Base-by-base conservation (phyloP, 1,284 basidiomycete species). In the Schizophyllum amplum region DNA sequence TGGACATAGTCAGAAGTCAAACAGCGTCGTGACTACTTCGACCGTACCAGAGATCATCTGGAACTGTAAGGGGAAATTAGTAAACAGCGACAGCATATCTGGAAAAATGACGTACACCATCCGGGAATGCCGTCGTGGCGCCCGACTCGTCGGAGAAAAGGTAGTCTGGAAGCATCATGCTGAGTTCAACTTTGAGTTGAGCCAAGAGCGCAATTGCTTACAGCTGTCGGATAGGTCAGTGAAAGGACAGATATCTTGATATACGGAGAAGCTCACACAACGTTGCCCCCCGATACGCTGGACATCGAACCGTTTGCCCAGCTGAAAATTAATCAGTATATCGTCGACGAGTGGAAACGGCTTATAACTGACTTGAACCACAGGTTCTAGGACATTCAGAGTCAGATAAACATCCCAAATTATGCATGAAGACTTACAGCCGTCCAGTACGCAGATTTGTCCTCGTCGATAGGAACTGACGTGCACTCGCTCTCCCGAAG, bases 91-190 rank as follows among this genome's bases (percentile, higher is more conserved):
- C 46, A 46, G 23, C 48, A 59, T 24, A 26, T 24, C 25, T 25
- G 55, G 22, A 47, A 50, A 50, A 51, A 49, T 4, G 21, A 65
- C 72, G 65, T 54, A 77, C 76, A 63, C 77, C 71, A 65, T 76
- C 75, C 23, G 76, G 76, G 62, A 78, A 78, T 5, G 75, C 72
- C 1, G 73, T 78, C 5, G 75, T 76, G 0, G 67, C 69, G 57
- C 73, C 74, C 33, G 74, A 64, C 42, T 65, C 72, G 61, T 76
- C 69, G 54, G 64, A 69, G 66, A 75, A 78, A 24, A 78, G 64
- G 61, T 78, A 78, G 62, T 78, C 76, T 78, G 55, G 20, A n/a
- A 15, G 15, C 20, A 50, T 24, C 21, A 46, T 24, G 25, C 24
- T 50, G 21, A 26, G 26, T 13, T 54, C 22, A 9, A 48, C 48